Evolutionary conservation across 1,284 basidiomycete genomes (phyloP), one percentile per base, ranked within the genome.

Genomic region (Cystobasidiaceae sp.): DNA sequence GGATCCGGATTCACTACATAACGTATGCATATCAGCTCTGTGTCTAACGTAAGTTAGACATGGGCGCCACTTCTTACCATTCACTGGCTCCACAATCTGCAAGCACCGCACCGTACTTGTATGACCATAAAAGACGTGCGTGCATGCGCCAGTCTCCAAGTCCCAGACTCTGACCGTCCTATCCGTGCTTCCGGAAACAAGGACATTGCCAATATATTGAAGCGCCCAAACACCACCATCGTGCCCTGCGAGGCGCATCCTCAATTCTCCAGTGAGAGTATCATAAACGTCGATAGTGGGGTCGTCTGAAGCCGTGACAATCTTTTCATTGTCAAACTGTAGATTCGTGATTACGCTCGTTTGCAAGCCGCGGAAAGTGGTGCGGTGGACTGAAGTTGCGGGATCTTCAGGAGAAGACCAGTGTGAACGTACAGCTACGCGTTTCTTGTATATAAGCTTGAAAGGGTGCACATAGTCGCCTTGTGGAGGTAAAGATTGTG

Each of bases 161-260:
- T 94, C 87, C 93, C 93, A 97, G 52, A 96, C 87, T 46, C 93
- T 84, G 41, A 97, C 89, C 1, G 90, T 94, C 33, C 93, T 85
- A 79, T 97, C 93, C 4, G 93, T 97, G 34, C 89, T 90, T 19
- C 93, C 93, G 68, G 87, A 91, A 68, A 97, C 93, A 11, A 97
- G 84, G 1, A 86, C 88, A 74, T 94, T 87, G 49, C 77, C 79
- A 74, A 88, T 86, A 71, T 80, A 81, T 71, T 81, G 77, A 21
- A 97, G 80, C 7, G 93, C 93, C 93, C 93, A 97, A 2, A 97
- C 91, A 33, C 93, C 93, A 44, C 93, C 93, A 73, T 93, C 89
- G 74, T 97, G 93, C 2, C 93, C 93, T 64, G 88, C 83, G 21
- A 97, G 81, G 0, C 86, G 84, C 57, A 83, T 85, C 4, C 87